A percentile compares a stretch with the other conserved stretches of the same genome.
phyloP scores from a whole-genome alignment of 2,329 filamentous ascomycete genomes.

The Fusarium metavorans region DNA sequence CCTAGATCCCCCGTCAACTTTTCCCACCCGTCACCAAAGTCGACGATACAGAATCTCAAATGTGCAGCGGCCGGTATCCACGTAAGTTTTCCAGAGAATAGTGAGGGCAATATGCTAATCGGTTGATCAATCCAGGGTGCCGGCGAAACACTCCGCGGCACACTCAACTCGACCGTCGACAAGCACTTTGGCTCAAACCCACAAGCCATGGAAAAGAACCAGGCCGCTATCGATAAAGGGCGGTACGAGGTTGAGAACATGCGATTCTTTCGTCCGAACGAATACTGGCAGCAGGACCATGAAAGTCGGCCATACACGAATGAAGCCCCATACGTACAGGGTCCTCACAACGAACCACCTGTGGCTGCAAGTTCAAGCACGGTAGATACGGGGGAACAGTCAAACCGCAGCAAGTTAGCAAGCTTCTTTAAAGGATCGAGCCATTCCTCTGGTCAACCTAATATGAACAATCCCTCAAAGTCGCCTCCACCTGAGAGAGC shows the following conservation, averaged over 20 bases:
- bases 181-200: slow-evolving; percentile 27
- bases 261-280: slow-evolving; percentile 34
- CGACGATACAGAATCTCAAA: slow-evolving; percentile 41
- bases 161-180: slow-evolving; percentile 40
- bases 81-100: background rate
- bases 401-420: slow-evolving; percentile 21
- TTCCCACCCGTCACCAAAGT: slow-evolving; percentile 30
- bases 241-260: slow-evolving; percentile 41
- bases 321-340: background rate
- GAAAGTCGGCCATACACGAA: background rate
- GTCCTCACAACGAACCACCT: slow-evolving; percentile 4
- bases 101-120: background rate
- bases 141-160: slow-evolving; percentile 41
- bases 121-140: slow-evolving; percentile 28
- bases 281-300: slow-evolving; percentile 24
- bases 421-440: slow-evolving; percentile 29
- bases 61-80: slow-evolving; percentile 39
- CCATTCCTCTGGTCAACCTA: background rate
- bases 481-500: slow-evolving; percentile 25
- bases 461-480: background rate
- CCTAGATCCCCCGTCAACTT: slow-evolving; percentile 14
- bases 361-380: slow-evolving; percentile 3
- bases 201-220: slow-evolving; percentile 35
- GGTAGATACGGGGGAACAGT: slow-evolving; percentile 21
- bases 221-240: slow-evolving; percentile 39